Conservation (phyloP, 768 basidiomycete species). For the Leccinum imitatum region DNA sequence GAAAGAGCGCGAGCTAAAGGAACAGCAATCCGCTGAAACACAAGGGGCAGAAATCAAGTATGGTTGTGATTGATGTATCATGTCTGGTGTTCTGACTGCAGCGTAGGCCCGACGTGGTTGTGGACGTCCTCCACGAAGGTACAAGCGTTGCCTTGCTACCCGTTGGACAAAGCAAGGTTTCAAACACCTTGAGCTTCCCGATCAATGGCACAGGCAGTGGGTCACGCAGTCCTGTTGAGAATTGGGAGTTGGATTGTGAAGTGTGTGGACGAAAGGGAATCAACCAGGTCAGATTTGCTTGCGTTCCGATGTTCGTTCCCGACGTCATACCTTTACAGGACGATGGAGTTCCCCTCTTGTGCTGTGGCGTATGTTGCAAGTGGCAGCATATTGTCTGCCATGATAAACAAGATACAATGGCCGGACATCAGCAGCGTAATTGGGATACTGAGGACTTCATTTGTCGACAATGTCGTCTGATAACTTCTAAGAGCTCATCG, state of each 20-base stretch:
- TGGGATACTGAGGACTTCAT: conserved; percentile 88
- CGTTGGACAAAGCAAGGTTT: conserved; percentile 9
- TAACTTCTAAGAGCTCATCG: conserved; percentile 12
- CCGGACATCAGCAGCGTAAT: conserved; percentile 67
- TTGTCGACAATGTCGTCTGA: conserved; percentile 56
- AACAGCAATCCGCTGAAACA: conserved; percentile 22
- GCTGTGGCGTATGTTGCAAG: conserved; percentile 75
- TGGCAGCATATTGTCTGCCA: conserved; percentile 94
- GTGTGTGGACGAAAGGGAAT: conserved; percentile 71
- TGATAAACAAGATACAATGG: conserved; percentile 62
- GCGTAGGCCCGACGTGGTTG: conserved; percentile 12
- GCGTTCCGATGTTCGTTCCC: neutral
- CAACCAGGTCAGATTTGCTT: conserved; percentile 58
- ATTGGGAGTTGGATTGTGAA: conserved; percentile 90
- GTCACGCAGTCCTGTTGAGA: conserved; percentile 56
- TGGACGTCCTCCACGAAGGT: conserved; percentile 5
- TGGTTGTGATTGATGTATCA: neutral
- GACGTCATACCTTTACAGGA: conserved; percentile 48
- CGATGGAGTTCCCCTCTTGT: conserved; percentile 75
- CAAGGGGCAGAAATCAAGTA: conserved; percentile 16
- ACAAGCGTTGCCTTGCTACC: neutral
- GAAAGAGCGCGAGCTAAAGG: conserved; percentile 34
- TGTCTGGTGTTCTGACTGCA: conserved; percentile 16
- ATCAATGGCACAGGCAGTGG: conserved; percentile 39
- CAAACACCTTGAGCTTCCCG: conserved; percentile 1